These are phyloP conservation scores for Ambrosia trifida DNA, from an alignment of 129 eudicot species.

Conservation along the genomic window DNA sequence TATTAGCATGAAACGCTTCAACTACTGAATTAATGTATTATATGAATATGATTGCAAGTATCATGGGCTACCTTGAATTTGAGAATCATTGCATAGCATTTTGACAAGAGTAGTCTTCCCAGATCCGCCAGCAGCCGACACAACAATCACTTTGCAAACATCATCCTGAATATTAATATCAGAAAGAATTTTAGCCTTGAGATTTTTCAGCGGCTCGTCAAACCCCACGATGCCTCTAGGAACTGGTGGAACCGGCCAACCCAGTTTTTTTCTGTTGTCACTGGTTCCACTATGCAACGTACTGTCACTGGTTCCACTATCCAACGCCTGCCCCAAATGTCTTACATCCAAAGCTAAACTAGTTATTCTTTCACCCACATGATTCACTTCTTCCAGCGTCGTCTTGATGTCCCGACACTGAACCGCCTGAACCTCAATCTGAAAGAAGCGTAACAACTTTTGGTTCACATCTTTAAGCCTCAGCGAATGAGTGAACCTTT, in stretches of 20 bases:
- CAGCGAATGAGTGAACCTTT: constrained; percentile 23
- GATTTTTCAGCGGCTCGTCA: constrained; percentile 15
- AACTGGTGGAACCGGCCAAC: constrained; percentile 25
- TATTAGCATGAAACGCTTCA: background rate
- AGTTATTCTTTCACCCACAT: background rate
- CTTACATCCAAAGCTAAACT: background rate
- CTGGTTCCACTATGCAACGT: background rate
- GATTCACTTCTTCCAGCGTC: constrained; percentile 13
- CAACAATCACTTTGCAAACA: constrained; percentile 28
- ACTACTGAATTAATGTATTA: too few species aligned
- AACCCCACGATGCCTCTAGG: constrained; percentile 25
- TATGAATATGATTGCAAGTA: too few species aligned
- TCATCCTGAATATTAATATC: too few species aligned
- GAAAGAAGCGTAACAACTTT: constrained; percentile 24
- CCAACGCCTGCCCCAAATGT: background rate
- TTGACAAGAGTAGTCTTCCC: constrained; percentile 36
- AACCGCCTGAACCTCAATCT: constrained; percentile 28
- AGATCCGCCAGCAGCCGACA: constrained; percentile 30
- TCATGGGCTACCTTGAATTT: constrained; percentile 8
- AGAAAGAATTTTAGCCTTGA: constrained; percentile 17
- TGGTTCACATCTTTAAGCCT: constrained; percentile 15
- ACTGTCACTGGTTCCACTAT: background rate
- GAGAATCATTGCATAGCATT: constrained; percentile 27
- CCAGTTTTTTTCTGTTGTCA: background rate
- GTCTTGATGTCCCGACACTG: constrained; percentile 22